These are phyloP conservation scores for Sarcomyxa edulis DNA, from an alignment of 768 basidiomycete species.

Conservation along the genomic window DNA sequence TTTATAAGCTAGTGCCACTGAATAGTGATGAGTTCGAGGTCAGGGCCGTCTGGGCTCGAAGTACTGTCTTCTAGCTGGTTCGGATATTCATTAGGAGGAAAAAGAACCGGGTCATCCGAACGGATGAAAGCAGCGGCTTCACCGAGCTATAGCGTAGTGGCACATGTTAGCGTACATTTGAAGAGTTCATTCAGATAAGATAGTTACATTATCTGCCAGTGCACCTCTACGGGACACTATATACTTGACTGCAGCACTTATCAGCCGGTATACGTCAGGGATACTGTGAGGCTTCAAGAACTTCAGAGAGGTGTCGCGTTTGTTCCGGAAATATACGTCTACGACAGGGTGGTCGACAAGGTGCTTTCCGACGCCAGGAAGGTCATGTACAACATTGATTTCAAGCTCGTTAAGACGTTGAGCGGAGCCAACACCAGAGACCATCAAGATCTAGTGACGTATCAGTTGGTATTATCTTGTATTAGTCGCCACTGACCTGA, in stretches of 20 bases:
- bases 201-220: slow-evolving; percentile 48
- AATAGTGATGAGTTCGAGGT: slow-evolving; percentile 41
- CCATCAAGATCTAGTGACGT: slow-evolving; percentile 50
- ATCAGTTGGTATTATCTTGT: neutral
- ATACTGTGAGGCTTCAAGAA: slow-evolving; percentile 30
- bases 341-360: slow-evolving; percentile 69
- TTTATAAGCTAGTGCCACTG: slow-evolving; percentile 39
- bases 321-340: slow-evolving; percentile 50
- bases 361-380: slow-evolving; percentile 71
- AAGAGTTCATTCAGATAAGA: neutral
- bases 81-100: slow-evolving; percentile 31
- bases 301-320: slow-evolving; percentile 34
- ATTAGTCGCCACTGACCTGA: slow-evolving; percentile 26
- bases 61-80: slow-evolving; percentile 37
- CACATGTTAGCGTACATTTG: neutral
- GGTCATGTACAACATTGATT: slow-evolving; percentile 55
- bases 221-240: slow-evolving; percentile 40
- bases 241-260: slow-evolving; percentile 36
- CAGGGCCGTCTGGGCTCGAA: slow-evolving; percentile 39
- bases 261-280: slow-evolving; percentile 18
- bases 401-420: slow-evolving; percentile 44
- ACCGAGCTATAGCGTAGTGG: slow-evolving; percentile 26
- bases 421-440: slow-evolving; percentile 74
- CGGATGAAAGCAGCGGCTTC: slow-evolving; percentile 60
- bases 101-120: slow-evolving; percentile 45